Percentiles rank a stretch among this genome's conserved stretches.
Conservation (phyloP, 129 eudicot species). For the Lactuca sativa region DNA sequence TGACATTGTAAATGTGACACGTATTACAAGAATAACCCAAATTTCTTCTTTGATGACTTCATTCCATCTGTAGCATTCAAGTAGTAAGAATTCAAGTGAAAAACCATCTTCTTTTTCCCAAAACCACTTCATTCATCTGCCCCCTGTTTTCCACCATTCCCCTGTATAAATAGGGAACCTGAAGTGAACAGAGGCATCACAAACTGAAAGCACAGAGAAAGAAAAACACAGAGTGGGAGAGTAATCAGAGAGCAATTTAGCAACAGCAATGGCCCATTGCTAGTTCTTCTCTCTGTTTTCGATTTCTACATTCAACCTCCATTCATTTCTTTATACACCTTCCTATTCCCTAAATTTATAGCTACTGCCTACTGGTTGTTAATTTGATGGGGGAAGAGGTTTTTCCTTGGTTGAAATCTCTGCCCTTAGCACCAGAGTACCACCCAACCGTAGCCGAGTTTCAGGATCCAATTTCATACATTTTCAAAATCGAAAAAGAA, state of each 20-base stretch:
- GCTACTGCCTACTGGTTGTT: background rate
- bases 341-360: background rate
- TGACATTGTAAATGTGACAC: background rate
- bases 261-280: background rate
- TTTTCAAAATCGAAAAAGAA: constrained; percentile 79
- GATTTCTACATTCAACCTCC: background rate
- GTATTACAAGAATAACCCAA: background rate
- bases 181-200: background rate
- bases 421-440: constrained; percentile 87
- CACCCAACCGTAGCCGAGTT: constrained; percentile 82
- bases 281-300: constrained; percentile 4
- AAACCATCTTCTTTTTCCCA: background rate
- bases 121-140: constrained; percentile 3
- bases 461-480: constrained; percentile 86
- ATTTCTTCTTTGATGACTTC: background rate
- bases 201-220: background rate
- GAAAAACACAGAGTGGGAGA: constrained; percentile 11
- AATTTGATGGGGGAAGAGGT: constrained; percentile 43
- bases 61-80: background rate
- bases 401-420: constrained; percentile 73
- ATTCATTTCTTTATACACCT: too few species aligned
- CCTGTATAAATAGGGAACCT: background rate
- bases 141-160: constrained; percentile 6
- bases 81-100: background rate
- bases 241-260: background rate